Base-by-base conservation (phyloP, 192 early-diverging fungal species). In the Coemansia sp. region DNA sequence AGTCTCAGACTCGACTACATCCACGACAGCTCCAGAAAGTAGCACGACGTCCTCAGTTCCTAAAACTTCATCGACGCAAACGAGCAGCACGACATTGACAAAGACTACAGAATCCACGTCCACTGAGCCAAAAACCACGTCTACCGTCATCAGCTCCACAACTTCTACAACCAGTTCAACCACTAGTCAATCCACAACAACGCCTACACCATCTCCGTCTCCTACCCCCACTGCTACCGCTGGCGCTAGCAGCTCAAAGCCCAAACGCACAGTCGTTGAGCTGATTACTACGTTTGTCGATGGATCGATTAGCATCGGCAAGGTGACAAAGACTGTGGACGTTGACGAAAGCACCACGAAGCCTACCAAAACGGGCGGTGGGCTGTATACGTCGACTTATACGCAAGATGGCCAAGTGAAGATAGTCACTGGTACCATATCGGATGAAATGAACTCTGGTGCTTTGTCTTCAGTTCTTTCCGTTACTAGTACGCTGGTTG, bases 201-300 rank as follows among this genome's bases (percentile, higher is more conserved):
- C 57, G 10, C 62, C 63, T 16, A n/a, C 62, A 43, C 34, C 43
- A 11, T 11, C 54, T 1, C 41, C 71, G 6, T 33, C 57, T 29
- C 34, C 71, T 10, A 54, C 31, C 18, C 49, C 52, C 8, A 27
- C 51, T 15, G 29, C 34, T 16, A 52, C 65, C 47, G 4, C 27
- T 20, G 33, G 33, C 47, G 18, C 3, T 64, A 72, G 12, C 63
- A 63, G 31, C 61, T 57, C 18, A 3, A 41, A 18, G 11, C 29
- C 65, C 38, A 72, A 60, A 24, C 72, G 75, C 27, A 80, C 78
- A 18, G 70, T 80, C 20, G 57, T 80, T 13, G 55, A 64, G 54
- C 29, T 75, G 8, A 12, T 80, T 15, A 79, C 73, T 29, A 71
- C 67, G 1, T 63, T 68, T 79, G 78, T 79, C 27, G 78, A 79